A percentile compares a stretch with the other conserved stretches of the same genome.
phyloP scores from a whole-genome alignment of 1,284 basidiomycete genomes.

The Peniophora sp. region DNA sequence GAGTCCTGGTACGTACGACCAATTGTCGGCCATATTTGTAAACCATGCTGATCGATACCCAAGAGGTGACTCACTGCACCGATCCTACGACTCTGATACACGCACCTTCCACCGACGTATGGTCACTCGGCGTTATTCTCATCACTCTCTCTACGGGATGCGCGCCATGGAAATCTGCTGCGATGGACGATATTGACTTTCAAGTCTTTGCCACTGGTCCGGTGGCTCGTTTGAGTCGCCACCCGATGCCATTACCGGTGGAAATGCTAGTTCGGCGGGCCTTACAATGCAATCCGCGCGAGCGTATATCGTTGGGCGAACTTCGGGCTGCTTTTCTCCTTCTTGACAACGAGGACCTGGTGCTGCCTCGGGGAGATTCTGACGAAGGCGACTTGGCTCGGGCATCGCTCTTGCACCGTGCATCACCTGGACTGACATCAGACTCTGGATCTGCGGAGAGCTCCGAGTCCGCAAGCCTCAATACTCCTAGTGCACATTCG shows the following conservation, averaged over 20 bases:
- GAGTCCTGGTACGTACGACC: slow-evolving; percentile 34
- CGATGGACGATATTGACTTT: neutral
- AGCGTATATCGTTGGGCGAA: neutral
- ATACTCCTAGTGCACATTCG: too few species aligned
- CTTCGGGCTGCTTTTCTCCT: neutral
- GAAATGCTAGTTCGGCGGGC: neutral
- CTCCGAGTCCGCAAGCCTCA: too few species aligned
- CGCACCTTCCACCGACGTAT: neutral
- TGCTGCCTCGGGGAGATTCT: too few species aligned
- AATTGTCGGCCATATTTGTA: too few species aligned
- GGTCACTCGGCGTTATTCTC: neutral
- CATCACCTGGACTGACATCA: too few species aligned
- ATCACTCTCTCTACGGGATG: neutral
- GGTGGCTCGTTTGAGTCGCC: neutral
- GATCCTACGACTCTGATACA: neutral
- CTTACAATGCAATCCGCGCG: neutral
- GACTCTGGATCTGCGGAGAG: too few species aligned
- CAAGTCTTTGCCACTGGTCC: neutral
- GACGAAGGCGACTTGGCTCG: too few species aligned
- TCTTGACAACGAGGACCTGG: too few species aligned
- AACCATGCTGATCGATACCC: neutral
- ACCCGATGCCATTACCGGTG: neutral
- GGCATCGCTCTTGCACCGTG: too few species aligned
- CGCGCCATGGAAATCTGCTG: neutral
- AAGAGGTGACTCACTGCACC: neutral